Percentiles rank a stretch among this genome's conserved stretches.
Evolutionary conservation across 176 grass and related monocot genomes (phyloP).

Genomic region (Oryza australiensis): DNA sequence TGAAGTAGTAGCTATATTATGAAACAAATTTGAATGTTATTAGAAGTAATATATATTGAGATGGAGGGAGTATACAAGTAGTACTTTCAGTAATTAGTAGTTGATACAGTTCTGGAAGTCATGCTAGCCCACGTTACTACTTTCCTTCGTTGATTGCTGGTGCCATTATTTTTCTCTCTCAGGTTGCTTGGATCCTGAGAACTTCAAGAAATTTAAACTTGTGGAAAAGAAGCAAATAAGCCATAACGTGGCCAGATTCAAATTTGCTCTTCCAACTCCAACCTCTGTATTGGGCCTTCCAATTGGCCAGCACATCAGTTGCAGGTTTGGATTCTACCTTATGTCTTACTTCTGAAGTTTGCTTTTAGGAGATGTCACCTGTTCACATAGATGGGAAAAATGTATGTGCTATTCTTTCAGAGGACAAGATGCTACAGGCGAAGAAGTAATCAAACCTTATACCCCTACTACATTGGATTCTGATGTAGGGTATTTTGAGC

Average conservation of each 20-base stretch:
- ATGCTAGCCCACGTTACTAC: too few species aligned
- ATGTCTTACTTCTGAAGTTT: conserved; percentile 25
- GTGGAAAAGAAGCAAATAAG: conserved; percentile 85
- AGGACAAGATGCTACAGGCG: conserved; percentile 76
- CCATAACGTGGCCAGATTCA: conserved; percentile 92
- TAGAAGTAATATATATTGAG: too few species aligned
- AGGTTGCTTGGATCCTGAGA: conserved; percentile 86
- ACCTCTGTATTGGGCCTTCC: conserved; percentile 81
- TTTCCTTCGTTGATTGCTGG: background rate
- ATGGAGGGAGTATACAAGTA: too few species aligned
- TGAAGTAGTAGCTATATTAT: too few species aligned
- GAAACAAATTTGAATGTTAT: too few species aligned
- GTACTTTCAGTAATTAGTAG: background rate
- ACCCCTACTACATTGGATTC: conserved; percentile 97
- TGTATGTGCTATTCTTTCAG: conserved; percentile 39
- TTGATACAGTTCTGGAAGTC: background rate
- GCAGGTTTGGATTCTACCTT: conserved; percentile 58
- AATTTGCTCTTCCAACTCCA: conserved; percentile 72
- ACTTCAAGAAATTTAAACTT: conserved; percentile 89
- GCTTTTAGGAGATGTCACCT: background rate
- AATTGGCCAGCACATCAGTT: conserved; percentile 96
- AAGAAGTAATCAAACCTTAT: conserved; percentile 97
- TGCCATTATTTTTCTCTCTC: background rate
- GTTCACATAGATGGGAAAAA: background rate
- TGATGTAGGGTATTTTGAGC: conserved; percentile 88